These are phyloP conservation scores for Fusarium vanettenii DNA, from an alignment of 2,329 filamentous ascomycete genomes.

Conservation along the genomic window DNA sequence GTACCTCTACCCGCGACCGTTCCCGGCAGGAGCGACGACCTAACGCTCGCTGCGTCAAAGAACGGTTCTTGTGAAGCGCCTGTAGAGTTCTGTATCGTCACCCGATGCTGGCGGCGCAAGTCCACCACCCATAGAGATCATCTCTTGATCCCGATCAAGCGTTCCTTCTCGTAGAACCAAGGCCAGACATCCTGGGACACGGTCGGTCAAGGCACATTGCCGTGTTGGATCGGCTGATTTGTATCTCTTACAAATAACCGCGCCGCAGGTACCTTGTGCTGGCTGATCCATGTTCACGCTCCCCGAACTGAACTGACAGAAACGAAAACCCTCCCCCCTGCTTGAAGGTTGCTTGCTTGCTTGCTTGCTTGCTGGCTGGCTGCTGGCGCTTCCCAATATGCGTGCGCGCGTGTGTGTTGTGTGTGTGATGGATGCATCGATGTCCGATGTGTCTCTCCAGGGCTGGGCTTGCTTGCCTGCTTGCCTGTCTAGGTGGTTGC, in stretches of 20 bases:
- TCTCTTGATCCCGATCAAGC: neutral
- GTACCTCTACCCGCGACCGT: conserved; percentile 37
- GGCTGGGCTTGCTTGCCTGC: conserved; percentile 4
- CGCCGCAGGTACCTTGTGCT: conserved; percentile 23
- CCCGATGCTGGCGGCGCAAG: conserved; percentile 5
- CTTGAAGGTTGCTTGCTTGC: conserved; percentile 12
- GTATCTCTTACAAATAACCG: conserved; percentile 26
- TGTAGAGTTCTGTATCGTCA: conserved; percentile 15
- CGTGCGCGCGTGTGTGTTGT: neutral
- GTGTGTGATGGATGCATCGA: conserved; percentile 19
- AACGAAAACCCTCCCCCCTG: conserved; percentile 12
- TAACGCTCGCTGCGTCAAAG: conserved; percentile 19
- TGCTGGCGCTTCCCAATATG: conserved; percentile 14
- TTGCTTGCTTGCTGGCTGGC: neutral
- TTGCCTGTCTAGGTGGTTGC: conserved; percentile 2
- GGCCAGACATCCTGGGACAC: neutral
- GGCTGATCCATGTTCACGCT: conserved; percentile 32
- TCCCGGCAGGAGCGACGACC: conserved; percentile 21
- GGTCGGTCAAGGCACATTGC: conserved; percentile 12
- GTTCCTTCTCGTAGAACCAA: neutral
- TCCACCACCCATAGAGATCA: neutral
- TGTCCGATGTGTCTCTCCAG: conserved; percentile 18
- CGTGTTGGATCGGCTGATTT: conserved; percentile 21
- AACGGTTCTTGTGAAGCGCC: conserved; percentile 23
- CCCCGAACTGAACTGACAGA: conserved; percentile 30